Evolutionary conservation across 2,329 filamentous ascomycete genomes (phyloP).

Genomic region (Chrysoporthe deuterocubensis): DNA sequence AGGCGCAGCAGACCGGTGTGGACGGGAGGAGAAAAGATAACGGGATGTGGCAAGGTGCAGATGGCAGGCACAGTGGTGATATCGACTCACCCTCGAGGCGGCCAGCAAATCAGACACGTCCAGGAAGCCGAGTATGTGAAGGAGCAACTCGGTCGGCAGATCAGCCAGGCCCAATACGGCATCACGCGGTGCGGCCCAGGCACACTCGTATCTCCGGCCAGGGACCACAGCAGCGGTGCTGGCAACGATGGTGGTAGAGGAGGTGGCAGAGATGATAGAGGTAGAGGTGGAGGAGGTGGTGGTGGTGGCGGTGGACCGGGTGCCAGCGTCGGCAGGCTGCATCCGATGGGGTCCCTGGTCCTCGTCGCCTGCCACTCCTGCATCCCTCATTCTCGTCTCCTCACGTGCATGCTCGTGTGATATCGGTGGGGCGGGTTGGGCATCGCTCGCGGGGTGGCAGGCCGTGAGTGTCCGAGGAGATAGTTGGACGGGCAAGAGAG

Average conservation of each 20-base stretch:
- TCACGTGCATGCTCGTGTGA: conserved; percentile 23
- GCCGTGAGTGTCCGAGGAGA: not conserved
- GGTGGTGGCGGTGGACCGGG: no score
- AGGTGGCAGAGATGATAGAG: not conserved
- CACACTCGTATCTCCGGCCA: not conserved
- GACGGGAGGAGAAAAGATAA: not conserved
- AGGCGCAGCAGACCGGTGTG: not conserved
- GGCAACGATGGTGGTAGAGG: not conserved
- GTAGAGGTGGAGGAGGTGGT: no score
- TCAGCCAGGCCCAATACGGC: conserved; percentile 37
- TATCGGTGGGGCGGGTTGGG: conserved; percentile 32
- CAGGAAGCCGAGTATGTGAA: conserved; percentile 59
- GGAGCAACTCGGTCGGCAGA: conserved; percentile 61
- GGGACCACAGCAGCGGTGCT: not conserved
- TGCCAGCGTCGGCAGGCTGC: conserved; percentile 10
- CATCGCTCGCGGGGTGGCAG: conserved; percentile 11
- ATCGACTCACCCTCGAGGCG: conserved; percentile 55
- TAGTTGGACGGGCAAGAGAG: conserved; percentile 13
- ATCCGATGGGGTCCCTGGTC: conserved; percentile 6
- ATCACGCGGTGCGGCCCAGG: not conserved
- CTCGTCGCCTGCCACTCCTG: conserved; percentile 1
- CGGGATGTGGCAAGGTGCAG: not conserved
- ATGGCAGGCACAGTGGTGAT: conserved; percentile 32
- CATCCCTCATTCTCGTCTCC: not conserved
- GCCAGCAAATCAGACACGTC: conserved; percentile 61